Evolutionary conservation across 2,329 filamentous ascomycete species (phyloP).

Genomic region (Penicillium sclerotigenum): DNA sequence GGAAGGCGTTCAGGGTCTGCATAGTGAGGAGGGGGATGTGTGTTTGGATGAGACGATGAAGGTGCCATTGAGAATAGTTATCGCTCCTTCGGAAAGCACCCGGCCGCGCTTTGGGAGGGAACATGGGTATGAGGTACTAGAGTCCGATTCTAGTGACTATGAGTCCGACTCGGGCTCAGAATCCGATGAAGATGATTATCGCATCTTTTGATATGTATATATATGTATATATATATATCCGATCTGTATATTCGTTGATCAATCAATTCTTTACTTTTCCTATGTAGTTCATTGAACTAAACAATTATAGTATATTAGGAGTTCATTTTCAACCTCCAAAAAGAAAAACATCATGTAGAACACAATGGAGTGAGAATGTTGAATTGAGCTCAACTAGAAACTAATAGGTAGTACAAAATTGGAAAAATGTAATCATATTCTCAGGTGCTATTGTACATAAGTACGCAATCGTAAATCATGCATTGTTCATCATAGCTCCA

Average conservation of each 20-base stretch:
- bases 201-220: conserved; percentile 1
- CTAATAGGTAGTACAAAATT: background rate
- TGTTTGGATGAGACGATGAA: conserved; percentile 3
- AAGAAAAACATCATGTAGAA: background rate
- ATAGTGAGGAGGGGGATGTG: background rate
- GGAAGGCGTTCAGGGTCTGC: background rate
- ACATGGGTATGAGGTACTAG: background rate
- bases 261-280: background rate
- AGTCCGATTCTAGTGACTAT: background rate
- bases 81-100: background rate
- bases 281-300: no score
- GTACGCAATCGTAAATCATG: background rate
- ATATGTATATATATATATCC: background rate
- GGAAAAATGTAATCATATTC: background rate
- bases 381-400: background rate
- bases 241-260: background rate
- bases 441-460: conserved; percentile 14
- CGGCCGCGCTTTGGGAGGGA: background rate
- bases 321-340: background rate
- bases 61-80: conserved; percentile 1
- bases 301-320: background rate
- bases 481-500: conserved; percentile 5
- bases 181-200: conserved; percentile 12
- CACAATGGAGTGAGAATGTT: background rate
- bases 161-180: conserved; percentile 8